Evolutionary conservation across 2,329 filamentous ascomycete species (phyloP).

Genomic region (Hypoxylon sp.): DNA sequence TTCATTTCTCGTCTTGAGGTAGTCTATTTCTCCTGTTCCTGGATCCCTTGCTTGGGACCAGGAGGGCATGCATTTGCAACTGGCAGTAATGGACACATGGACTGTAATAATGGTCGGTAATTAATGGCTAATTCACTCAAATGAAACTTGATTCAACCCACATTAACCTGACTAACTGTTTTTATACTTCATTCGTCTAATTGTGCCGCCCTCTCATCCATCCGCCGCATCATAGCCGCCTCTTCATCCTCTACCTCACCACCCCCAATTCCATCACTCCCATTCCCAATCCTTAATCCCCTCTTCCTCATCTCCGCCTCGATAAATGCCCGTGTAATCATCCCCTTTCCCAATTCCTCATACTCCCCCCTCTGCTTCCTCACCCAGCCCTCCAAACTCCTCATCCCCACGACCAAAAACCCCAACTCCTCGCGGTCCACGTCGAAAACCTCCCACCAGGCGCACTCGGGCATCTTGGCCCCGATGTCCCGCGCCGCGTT

Average conservation of each 20-base stretch:
- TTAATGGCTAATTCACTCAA: neutral
- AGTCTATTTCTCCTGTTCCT: neutral
- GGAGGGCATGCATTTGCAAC: slow-evolving; percentile 4
- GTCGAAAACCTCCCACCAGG: slow-evolving; percentile 99
- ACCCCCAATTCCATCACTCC: slow-evolving; percentile 39
- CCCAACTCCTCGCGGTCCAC: slow-evolving; percentile 94
- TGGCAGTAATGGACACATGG: neutral
- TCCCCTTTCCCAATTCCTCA: slow-evolving; percentile 62
- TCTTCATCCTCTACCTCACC: slow-evolving; percentile 58
- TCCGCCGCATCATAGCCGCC: slow-evolving; percentile 60
- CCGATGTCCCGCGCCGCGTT: slow-evolving; percentile 84
- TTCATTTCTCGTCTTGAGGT: neutral
- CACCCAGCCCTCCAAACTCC: slow-evolving; percentile 81
- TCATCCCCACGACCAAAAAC: slow-evolving; percentile 88
- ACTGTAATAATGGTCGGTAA: neutral
- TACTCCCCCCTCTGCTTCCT: slow-evolving; percentile 70
- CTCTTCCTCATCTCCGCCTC: slow-evolving; percentile 72
- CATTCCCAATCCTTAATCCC: slow-evolving; percentile 57
- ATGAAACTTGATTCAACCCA: neutral
- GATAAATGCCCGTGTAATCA: slow-evolving; percentile 72
- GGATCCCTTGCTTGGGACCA: neutral
- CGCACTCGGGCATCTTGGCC: slow-evolving; percentile 83
- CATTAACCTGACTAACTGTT: neutral
- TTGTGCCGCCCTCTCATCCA: slow-evolving; percentile 56
- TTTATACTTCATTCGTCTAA: slow-evolving; percentile 36